phyloP scores from a whole-genome alignment of 768 basidiomycete genomes.

The Solioccasus polychromus region DNA sequence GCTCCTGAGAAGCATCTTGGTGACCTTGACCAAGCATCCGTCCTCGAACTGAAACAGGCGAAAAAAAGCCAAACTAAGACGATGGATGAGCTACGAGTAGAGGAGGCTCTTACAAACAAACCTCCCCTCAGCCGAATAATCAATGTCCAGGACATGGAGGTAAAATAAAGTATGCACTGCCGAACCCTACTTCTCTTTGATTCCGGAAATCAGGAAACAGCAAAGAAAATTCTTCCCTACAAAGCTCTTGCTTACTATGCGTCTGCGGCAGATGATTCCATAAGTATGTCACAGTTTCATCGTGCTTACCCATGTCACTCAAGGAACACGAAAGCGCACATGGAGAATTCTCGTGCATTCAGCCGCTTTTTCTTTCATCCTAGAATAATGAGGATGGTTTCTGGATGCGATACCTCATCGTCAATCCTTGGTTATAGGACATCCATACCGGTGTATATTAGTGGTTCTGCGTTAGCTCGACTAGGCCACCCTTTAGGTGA shows the following conservation, averaged over 20 bases:
- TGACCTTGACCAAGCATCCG: conserved; percentile 47
- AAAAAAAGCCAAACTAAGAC: conserved; percentile 49
- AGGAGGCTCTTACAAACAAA: conserved; percentile 54
- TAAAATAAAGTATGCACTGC: conserved; percentile 39
- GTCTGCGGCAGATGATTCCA: conserved; percentile 83
- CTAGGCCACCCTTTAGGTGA: conserved; percentile 91
- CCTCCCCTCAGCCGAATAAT: conserved; percentile 71
- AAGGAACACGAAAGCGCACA: conserved; percentile 40
- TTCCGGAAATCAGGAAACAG: conserved; percentile 50
- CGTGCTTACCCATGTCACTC: conserved; percentile 14
- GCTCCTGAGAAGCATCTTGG: conserved; percentile 73
- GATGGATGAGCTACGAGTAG: conserved; percentile 68
- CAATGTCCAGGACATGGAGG: conserved; percentile 82
- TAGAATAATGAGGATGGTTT: conserved; percentile 70
- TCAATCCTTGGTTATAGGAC: conserved; percentile 69
- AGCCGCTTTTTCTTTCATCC: conserved; percentile 84
- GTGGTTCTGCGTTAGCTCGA: conserved; percentile 79
- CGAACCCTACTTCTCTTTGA: background rate
- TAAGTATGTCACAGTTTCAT: conserved; percentile 47
- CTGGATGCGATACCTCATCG: conserved; percentile 65
- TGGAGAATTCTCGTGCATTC: conserved; percentile 79
- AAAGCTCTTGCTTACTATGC: conserved; percentile 83
- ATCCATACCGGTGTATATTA: conserved; percentile 79
- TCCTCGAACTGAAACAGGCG: conserved; percentile 34
- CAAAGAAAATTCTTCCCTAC: conserved; percentile 65